Conservation (phyloP, 192 early-diverging fungal genomes). For the Mortierella alpina region DNA sequence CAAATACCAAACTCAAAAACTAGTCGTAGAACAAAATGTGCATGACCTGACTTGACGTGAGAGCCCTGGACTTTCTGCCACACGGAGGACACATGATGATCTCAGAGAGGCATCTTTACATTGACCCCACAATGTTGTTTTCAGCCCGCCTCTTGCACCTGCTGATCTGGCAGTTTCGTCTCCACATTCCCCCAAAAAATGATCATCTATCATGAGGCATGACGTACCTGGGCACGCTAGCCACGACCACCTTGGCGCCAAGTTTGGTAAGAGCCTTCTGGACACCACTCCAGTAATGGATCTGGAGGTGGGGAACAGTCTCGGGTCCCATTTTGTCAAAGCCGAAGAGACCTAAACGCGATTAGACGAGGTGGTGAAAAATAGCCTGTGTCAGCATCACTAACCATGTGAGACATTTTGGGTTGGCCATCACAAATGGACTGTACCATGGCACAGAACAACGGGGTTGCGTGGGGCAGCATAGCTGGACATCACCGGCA, state of each 20-base stretch:
- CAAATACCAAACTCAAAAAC: no score
- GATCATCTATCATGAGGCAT: neutral
- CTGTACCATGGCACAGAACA: constrained; percentile 86
- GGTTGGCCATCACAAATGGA: no score
- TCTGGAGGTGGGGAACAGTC: constrained; percentile 80
- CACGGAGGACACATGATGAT: no score
- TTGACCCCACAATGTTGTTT: neutral
- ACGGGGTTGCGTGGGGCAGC: constrained; percentile 80
- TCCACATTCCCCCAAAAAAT: neutral
- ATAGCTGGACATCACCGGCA: constrained; percentile 74
- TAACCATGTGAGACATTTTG: neutral
- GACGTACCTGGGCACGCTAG: constrained; percentile 74
- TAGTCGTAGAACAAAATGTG: no score
- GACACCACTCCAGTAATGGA: constrained; percentile 89
- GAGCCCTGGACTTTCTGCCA: no score
- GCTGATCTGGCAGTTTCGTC: neutral
- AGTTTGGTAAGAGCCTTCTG: constrained; percentile 78
- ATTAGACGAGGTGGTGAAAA: neutral
- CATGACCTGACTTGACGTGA: no score
- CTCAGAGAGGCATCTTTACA: neutral
- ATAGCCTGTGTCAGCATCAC: neutral
- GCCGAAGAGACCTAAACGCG: constrained; percentile 80
- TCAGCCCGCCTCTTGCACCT: neutral
- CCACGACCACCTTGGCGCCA: constrained; percentile 85
- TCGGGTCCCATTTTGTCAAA: constrained; percentile 88